Evolutionary conservation across 306 rosid genomes (phyloP).

Genomic region (Vigna hirtella): DNA sequence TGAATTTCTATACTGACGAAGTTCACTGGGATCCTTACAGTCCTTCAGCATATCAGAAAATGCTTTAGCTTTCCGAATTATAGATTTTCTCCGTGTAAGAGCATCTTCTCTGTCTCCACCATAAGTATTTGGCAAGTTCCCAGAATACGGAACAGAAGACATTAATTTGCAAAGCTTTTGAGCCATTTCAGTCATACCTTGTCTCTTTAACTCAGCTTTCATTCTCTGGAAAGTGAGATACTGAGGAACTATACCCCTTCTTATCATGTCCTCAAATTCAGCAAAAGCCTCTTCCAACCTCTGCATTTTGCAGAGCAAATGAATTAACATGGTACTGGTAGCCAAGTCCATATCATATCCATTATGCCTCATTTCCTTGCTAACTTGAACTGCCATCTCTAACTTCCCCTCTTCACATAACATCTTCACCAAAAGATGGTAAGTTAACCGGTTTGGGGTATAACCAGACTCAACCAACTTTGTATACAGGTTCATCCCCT

Average conservation of each 20-base stretch:
- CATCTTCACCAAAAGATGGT: conserved; percentile 91
- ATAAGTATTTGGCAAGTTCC: conserved; percentile 70
- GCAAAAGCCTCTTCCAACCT: conserved; percentile 71
- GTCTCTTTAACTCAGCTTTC: conserved; percentile 63
- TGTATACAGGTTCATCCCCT: conserved; percentile 83
- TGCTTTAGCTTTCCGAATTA: conserved; percentile 73
- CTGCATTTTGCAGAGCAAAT: conserved; percentile 82
- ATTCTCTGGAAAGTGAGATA: conserved; percentile 84
- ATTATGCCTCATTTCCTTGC: conserved; percentile 80
- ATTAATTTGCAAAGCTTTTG: conserved; percentile 64
- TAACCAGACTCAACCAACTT: conserved; percentile 88
- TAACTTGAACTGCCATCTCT: conserved; percentile 77
- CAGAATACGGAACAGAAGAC: conserved; percentile 82
- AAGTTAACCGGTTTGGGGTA: conserved; percentile 76
- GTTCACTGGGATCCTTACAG: conserved; percentile 69
- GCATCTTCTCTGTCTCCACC: conserved; percentile 54
- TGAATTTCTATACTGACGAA: conserved; percentile 56
- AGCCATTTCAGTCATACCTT: conserved; percentile 72
- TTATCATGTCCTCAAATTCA: conserved; percentile 81
- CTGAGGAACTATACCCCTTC: conserved; percentile 83
- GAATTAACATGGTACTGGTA: conserved; percentile 77
- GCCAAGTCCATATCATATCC: conserved; percentile 89
- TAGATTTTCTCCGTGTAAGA: conserved; percentile 61
- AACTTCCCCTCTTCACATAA: conserved; percentile 80
- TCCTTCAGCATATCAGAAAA: conserved; percentile 75